Conservation (phyloP, 164 flowering plant genomes). For the Chimonanthus praecox region DNA sequence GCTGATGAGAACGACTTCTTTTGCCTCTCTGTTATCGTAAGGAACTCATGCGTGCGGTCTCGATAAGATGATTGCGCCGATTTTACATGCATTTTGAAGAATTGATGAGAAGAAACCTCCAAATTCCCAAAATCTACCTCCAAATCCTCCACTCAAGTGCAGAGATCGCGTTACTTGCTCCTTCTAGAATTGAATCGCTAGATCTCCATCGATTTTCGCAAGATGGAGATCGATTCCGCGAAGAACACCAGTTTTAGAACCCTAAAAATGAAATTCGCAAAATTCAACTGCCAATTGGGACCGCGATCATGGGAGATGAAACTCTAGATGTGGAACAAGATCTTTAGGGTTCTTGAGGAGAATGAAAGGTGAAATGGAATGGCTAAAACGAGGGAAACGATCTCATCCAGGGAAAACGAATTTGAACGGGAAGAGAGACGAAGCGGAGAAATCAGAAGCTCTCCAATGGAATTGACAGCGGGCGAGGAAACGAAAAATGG, state of each 20-base stretch:
- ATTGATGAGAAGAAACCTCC: background rate
- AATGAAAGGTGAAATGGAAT: background rate
- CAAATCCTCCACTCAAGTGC: background rate
- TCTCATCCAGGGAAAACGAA: background rate
- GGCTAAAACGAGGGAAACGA: background rate
- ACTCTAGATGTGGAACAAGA: slow-evolving; percentile 7
- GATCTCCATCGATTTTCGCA: background rate
- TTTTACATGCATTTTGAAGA: slow-evolving; percentile 30
- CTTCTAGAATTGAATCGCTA: background rate
- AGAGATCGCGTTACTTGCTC: background rate
- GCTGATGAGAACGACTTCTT: slow-evolving; percentile 45
- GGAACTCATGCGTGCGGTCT: slow-evolving; percentile 87
- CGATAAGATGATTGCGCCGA: slow-evolving; percentile 61
- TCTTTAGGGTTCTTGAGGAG: background rate
- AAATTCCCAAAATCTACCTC: background rate
- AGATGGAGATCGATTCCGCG: background rate
- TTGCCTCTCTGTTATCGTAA: slow-evolving; percentile 53
- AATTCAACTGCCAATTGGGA: background rate
- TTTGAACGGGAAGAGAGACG: background rate
- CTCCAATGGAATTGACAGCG: background rate
- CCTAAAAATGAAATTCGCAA: background rate
- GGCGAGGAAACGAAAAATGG: background rate
- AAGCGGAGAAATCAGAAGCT: background rate
- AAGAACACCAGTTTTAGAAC: background rate
- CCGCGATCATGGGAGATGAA: background rate